Evolutionary conservation across 2,329 filamentous ascomycete genomes (phyloP).

Genomic region (Diaporthe sp.): DNA sequence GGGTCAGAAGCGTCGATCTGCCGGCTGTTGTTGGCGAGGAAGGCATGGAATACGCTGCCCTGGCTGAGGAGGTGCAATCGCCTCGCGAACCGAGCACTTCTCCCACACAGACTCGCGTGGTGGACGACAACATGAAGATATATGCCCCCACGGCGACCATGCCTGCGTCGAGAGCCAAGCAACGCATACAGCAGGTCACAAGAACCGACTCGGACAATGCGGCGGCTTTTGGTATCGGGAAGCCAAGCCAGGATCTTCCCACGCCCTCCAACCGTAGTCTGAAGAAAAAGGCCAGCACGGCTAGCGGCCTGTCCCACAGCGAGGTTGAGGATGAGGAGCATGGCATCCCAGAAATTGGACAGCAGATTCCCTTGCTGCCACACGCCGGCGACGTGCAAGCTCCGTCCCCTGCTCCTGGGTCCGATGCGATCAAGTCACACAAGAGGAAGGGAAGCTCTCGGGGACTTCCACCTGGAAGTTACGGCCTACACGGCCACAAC

Average conservation of each 20-base stretch:
- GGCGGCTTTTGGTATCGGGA: constrained; percentile 85
- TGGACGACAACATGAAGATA: constrained; percentile 84
- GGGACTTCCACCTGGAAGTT: constrained; percentile 85
- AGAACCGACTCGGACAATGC: constrained; percentile 91
- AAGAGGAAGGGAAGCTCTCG: constrained; percentile 78
- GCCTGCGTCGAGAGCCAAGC: constrained; percentile 82
- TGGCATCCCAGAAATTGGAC: constrained; percentile 91
- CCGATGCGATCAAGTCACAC: constrained; percentile 61
- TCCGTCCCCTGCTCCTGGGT: constrained; percentile 78
- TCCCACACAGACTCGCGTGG: constrained; percentile 79
- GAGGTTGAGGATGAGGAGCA: constrained; percentile 77
- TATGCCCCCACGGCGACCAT: constrained; percentile 91
- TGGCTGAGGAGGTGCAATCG: constrained; percentile 57
- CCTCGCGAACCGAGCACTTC: constrained; percentile 56
- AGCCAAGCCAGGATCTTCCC: constrained; percentile 64
- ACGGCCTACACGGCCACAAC: constrained; percentile 91
- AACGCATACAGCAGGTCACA: constrained; percentile 85
- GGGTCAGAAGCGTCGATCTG: constrained; percentile 81
- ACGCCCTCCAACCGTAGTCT: constrained; percentile 61
- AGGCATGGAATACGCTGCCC: constrained; percentile 83
- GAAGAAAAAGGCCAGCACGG: constrained; percentile 71
- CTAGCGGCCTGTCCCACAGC: constrained; percentile 61
- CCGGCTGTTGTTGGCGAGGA: constrained; percentile 86
- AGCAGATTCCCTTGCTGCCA: constrained; percentile 92
- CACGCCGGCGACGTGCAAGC: constrained; percentile 96